These are phyloP conservation scores for Entomortierella lignicola DNA, from an alignment of 192 early-diverging fungal species.

Conservation along the genomic window DNA sequence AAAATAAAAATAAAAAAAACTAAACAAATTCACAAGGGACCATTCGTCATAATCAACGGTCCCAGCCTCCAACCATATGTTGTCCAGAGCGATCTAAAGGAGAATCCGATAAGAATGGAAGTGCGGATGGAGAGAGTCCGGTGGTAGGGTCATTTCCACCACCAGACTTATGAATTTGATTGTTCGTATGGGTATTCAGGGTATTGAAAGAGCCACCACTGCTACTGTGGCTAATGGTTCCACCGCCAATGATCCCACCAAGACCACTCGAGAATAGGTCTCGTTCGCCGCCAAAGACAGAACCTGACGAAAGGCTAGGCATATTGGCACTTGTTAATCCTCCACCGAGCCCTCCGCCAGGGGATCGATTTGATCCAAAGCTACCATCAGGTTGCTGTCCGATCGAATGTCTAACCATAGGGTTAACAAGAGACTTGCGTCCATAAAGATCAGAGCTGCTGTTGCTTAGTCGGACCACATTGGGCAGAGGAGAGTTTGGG, in stretches of 20 bases:
- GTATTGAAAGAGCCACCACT: constrained; percentile 8
- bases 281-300: constrained; percentile 26
- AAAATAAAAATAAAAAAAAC: constrained; percentile 6
- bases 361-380: not conserved
- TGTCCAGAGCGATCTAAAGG: constrained; percentile 34
- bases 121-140: constrained; percentile 32
- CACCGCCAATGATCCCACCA: constrained; percentile 48
- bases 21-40: not conserved
- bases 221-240: constrained; percentile 39
- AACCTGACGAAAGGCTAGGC: constrained; percentile 10
- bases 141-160: not conserved
- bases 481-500: constrained; percentile 6
- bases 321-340: not conserved
- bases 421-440: constrained; percentile 37
- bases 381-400: constrained; percentile 17
- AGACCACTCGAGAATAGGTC: constrained; percentile 50
- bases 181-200: constrained; percentile 7
- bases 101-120: constrained; percentile 25
- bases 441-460: constrained; percentile 51
- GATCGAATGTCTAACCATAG: constrained; percentile 36
- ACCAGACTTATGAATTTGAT: not conserved
- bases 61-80: constrained; percentile 32
- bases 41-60: constrained; percentile 5
- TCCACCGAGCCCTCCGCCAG: constrained; percentile 6
- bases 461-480: constrained; percentile 33